phyloP scores from a whole-genome alignment of 441 rosid species.

The Populus trichocarpa region DNA sequence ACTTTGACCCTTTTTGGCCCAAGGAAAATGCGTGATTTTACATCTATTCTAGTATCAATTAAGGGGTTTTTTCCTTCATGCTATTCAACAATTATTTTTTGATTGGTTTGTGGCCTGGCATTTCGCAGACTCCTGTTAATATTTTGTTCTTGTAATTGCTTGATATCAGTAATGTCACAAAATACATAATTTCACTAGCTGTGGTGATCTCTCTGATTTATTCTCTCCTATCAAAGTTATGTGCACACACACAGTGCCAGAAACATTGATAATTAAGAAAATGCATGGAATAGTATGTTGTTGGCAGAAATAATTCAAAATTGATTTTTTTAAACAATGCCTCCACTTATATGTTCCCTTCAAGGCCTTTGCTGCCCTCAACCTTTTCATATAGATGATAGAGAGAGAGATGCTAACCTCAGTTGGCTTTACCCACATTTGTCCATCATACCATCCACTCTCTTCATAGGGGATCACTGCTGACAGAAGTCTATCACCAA shows the following conservation, averaged over 20 bases:
- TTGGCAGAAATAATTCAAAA: not conserved
- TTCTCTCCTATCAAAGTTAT: too few relatives aligned
- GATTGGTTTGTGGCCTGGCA: too few relatives aligned
- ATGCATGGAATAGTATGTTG: not conserved
- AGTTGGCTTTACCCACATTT: constrained; percentile 96
- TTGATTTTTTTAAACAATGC: too few relatives aligned
- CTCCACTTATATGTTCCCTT: not conserved
- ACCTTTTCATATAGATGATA: not conserved
- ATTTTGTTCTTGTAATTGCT: too few relatives aligned
- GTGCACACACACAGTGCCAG: not conserved
- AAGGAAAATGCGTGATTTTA: not conserved
- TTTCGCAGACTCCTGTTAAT: too few relatives aligned
- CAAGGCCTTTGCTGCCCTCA: not conserved
- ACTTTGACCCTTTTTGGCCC: not conserved
- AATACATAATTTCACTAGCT: too few relatives aligned
- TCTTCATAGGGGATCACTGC: constrained; percentile 96
- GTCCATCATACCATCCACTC: constrained; percentile 98
- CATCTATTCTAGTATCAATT: not conserved
- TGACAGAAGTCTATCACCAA: constrained; percentile 92
- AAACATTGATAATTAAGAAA: not conserved
- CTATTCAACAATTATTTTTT: too few relatives aligned
- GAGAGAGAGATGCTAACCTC: constrained; percentile 50
- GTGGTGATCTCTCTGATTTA: too few relatives aligned
- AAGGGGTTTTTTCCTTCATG: not conserved
- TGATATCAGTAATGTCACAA: too few relatives aligned